These are phyloP conservation scores for Mallotus nudiflorus DNA, from an alignment of 345 rosid genomes.

Conservation along the genomic window DNA sequence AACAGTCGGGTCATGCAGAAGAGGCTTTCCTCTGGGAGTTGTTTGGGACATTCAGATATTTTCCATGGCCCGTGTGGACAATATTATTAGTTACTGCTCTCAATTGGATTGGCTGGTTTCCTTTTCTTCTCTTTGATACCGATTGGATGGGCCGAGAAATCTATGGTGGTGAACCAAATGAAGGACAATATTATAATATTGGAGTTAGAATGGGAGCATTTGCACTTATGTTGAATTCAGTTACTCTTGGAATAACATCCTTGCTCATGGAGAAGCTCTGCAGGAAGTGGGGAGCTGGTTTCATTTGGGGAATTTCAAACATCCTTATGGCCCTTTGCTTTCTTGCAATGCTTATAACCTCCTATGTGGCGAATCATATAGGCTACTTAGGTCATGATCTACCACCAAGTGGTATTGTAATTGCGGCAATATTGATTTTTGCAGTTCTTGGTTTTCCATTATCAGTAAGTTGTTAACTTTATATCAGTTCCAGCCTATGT, in stretches of 20 bases:
- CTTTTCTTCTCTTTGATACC: slow-evolving; percentile 87
- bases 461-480: slow-evolving; percentile 63
- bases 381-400: slow-evolving; percentile 53
- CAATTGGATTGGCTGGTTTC: slow-evolving; percentile 96
- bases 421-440: slow-evolving; percentile 64
- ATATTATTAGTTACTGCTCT: slow-evolving; percentile 76
- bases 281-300: slow-evolving; percentile 96
- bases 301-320: slow-evolving; percentile 86
- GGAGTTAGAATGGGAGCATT: slow-evolving; percentile 94
- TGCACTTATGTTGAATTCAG: slow-evolving; percentile 90
- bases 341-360: slow-evolving; percentile 65
- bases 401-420: slow-evolving; percentile 72
- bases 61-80: slow-evolving; percentile 68
- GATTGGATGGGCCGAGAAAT: slow-evolving; percentile 99
- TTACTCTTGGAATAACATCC: slow-evolving; percentile 88
- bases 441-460: slow-evolving; percentile 84
- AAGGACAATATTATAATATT: slow-evolving; percentile 54
- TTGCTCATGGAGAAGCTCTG: slow-evolving; percentile 91
- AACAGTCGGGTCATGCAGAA: slow-evolving; percentile 45
- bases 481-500: slow-evolving; percentile 4
- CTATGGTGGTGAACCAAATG: slow-evolving; percentile 80
- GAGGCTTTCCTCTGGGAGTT: slow-evolving; percentile 95
- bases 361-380: slow-evolving; percentile 59
- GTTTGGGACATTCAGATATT: slow-evolving; percentile 83
- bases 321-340: slow-evolving; percentile 85